Percentiles rank a stretch among this genome's conserved stretches.
Conservation (phyloP, 768 basidiomycete species). For the Sporobolomyces pararoseus region DNA sequence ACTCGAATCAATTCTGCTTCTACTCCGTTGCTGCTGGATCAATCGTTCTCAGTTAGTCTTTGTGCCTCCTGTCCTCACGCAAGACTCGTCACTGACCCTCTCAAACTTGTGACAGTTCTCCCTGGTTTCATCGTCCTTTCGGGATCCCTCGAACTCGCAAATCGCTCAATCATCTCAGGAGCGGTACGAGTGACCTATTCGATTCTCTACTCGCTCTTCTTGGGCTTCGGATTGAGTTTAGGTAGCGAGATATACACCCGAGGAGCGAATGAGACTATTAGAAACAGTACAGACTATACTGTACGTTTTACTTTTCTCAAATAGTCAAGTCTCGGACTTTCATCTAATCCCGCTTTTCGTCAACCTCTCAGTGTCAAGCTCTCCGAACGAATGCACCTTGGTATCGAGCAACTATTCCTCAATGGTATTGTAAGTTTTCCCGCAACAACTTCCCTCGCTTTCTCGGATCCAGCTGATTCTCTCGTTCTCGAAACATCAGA, state of each 20-base stretch:
- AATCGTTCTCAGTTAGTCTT: conserved; percentile 63
- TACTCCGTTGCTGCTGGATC: conserved; percentile 71
- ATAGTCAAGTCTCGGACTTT: neutral
- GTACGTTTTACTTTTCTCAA: conserved; percentile 2
- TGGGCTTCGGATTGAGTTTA: conserved; percentile 72
- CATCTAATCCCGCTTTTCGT: neutral
- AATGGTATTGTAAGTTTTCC: conserved; percentile 58
- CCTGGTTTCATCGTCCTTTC: conserved; percentile 62
- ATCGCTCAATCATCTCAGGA: conserved; percentile 73
- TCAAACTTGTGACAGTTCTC: neutral
- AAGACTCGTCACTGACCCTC: neutral
- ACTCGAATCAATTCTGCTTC: conserved; percentile 67
- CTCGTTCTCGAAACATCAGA: conserved; percentile 41
- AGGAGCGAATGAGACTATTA: conserved; percentile 52
- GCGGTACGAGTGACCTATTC: conserved; percentile 71
- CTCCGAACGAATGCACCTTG: conserved; percentile 64
- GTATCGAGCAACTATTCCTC: conserved; percentile 67
- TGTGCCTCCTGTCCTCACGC: neutral
- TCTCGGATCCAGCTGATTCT: neutral
- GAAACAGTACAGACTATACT: conserved; percentile 60
- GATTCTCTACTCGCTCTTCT: conserved; percentile 58
- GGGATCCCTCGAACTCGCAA: conserved; percentile 55
- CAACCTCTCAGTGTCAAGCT: conserved; percentile 57
- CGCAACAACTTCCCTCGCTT: neutral
- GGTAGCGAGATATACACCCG: conserved; percentile 66